Conservation (phyloP, 2,329 filamentous ascomycete species). For the Talaromyces piceae region DNA sequence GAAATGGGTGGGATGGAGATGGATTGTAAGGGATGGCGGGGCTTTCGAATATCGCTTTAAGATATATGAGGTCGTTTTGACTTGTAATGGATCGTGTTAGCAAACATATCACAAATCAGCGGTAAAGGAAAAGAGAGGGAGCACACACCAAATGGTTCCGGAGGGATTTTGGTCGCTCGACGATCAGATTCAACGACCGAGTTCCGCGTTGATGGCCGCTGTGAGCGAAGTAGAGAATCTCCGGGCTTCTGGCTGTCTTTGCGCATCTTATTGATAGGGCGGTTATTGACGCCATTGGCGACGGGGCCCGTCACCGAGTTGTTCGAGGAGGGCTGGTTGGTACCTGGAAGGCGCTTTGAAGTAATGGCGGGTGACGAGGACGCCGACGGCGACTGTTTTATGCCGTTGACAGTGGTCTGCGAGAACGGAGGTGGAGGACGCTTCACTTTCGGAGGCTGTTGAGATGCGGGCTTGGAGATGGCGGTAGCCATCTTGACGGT, state of each 20-base stretch:
- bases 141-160: conserved; percentile 40
- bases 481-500: conserved; percentile 36
- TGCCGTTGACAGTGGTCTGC: conserved; percentile 54
- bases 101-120: conserved; percentile 13
- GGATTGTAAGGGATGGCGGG: conserved; percentile 76
- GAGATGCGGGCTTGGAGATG: conserved; percentile 36
- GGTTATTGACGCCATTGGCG: conserved; percentile 37
- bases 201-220: conserved; percentile 28
- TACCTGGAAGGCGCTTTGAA: conserved; percentile 50
- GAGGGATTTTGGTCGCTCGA: conserved; percentile 29
- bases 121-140: neutral
- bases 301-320: conserved; percentile 31
- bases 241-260: conserved; percentile 46
- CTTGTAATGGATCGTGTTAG: conserved; percentile 38
- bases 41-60: conserved; percentile 68
- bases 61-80: conserved; percentile 68
- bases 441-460: conserved; percentile 58
- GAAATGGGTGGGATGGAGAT: conserved; percentile 79
- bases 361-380: conserved; percentile 49
- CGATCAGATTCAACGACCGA: conserved; percentile 25
- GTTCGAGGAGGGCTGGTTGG: conserved; percentile 46
- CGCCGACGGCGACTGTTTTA: conserved; percentile 46
- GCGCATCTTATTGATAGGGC: conserved; percentile 45
- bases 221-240: conserved; percentile 26
- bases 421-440: conserved; percentile 59